Evolutionary conservation across 2,329 filamentous ascomycete species (phyloP).

Genomic region (Cercospora berteroae): DNA sequence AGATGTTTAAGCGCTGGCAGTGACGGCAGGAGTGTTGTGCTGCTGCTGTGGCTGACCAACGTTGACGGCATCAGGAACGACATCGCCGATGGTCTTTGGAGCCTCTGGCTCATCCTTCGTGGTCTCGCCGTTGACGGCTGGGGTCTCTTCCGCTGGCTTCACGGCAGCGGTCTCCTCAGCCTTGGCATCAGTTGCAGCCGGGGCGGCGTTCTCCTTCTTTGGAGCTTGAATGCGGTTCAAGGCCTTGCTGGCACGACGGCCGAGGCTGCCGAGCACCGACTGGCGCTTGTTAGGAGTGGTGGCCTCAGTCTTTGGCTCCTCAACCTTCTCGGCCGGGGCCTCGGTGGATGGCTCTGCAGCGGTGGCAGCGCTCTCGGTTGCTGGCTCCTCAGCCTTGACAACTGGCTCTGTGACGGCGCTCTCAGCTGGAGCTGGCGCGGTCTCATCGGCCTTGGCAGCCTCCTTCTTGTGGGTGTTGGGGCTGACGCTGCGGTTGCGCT

Average conservation of each 20-base stretch:
- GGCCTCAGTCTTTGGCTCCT: conserved; percentile 27
- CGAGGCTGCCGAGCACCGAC: conserved; percentile 36
- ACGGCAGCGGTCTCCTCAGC: conserved; percentile 26
- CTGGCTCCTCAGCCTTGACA: conserved; percentile 29
- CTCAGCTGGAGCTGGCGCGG: conserved; percentile 31
- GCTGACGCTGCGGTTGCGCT: conserved; percentile 38
- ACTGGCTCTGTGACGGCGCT: conserved; percentile 28
- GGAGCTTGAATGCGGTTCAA: conserved; percentile 33
- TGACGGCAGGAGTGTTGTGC: conserved; percentile 32
- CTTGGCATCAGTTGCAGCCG: conserved; percentile 24
- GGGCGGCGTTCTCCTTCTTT: conserved; percentile 33
- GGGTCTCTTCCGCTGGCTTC: conserved; percentile 27
- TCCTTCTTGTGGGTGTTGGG: conserved; percentile 39
- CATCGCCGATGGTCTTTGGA: conserved; percentile 33
- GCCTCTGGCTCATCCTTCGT: conserved; percentile 28
- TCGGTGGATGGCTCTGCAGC: conserved; percentile 35
- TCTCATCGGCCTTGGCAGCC: conserved; percentile 35
- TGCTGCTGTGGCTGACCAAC: conserved; percentile 34
- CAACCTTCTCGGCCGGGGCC: conserved; percentile 26
- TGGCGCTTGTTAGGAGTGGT: conserved; percentile 35
- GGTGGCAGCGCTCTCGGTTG: conserved; percentile 30
- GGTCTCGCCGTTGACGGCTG: conserved; percentile 26
- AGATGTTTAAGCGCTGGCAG: conserved; percentile 35
- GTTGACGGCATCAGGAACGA: conserved; percentile 32
- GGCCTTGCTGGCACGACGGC: conserved; percentile 39